Evolutionary conservation across 2,329 filamentous ascomycete genomes (phyloP).

Genomic region (Colletotrichum caudatum): DNA sequence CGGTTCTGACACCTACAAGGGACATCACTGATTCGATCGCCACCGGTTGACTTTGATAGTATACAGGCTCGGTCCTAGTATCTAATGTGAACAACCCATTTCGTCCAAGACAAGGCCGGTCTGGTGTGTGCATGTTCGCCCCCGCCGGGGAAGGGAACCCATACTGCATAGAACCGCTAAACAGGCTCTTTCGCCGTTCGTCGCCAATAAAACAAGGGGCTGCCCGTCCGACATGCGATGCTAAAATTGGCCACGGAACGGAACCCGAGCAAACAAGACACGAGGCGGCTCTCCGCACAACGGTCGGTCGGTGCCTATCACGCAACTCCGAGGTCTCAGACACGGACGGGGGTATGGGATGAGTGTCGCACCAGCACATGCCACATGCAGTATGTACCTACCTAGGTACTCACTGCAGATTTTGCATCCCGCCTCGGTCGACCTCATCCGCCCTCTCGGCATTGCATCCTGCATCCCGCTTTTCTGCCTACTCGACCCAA

Average conservation of each 20-base stretch:
- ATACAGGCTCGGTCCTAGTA: constrained; percentile 15
- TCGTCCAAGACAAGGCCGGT: neutral
- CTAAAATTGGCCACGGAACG: constrained; percentile 34
- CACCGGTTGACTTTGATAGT: constrained; percentile 9
- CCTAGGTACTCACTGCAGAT: neutral
- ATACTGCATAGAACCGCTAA: constrained; percentile 16
- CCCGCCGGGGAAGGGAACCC: neutral
- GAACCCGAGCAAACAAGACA: constrained; percentile 19
- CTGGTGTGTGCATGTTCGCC: constrained; percentile 27
- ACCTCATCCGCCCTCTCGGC: constrained; percentile 32
- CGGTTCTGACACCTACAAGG: constrained; percentile 13
- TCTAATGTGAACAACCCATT: neutral
- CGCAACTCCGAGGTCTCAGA: constrained; percentile 40
- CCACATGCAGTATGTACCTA: neutral
- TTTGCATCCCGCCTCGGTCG: constrained; percentile 12
- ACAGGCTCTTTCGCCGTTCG: constrained; percentile 24
- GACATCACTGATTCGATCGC: constrained; percentile 9
- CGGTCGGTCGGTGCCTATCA: constrained; percentile 30
- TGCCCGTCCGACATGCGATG: constrained; percentile 29
- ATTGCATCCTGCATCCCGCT: constrained; percentile 27
- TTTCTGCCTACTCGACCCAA: constrained; percentile 8
- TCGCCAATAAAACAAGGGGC: constrained; percentile 10
- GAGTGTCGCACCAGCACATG: constrained; percentile 31
- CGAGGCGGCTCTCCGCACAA: constrained; percentile 6
- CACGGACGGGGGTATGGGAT: constrained; percentile 31